Percentiles rank a stretch among this genome's conserved stretches.
Evolutionary conservation across 805 yeast genomes (phyloP).

Genomic region (Deakozyma indianensis): DNA sequence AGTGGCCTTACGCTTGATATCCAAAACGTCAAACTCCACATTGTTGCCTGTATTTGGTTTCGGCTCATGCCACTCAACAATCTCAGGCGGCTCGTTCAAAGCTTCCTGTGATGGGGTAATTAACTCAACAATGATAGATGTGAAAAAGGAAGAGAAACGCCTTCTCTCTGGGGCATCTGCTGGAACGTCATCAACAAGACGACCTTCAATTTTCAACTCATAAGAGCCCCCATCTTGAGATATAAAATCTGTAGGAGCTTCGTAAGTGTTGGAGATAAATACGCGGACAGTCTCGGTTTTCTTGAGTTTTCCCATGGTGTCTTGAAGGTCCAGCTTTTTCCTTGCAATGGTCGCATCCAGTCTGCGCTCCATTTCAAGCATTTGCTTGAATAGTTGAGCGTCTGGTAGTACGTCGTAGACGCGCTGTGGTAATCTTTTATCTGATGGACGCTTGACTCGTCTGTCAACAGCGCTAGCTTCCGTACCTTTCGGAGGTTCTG

Average conservation of each 20-base stretch:
- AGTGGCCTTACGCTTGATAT: constrained; percentile 66
- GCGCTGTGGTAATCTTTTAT: constrained; percentile 33
- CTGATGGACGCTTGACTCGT: constrained; percentile 30
- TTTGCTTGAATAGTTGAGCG: constrained; percentile 52
- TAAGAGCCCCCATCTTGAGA: constrained; percentile 9
- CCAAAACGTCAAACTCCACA: constrained; percentile 75
- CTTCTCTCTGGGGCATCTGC: constrained; percentile 35
- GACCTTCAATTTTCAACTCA: constrained; percentile 67
- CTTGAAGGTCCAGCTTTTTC: constrained; percentile 76
- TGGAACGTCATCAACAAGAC: constrained; percentile 43
- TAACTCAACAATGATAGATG: constrained; percentile 75
- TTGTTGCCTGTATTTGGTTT: constrained; percentile 19
- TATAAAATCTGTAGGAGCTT: constrained; percentile 39
- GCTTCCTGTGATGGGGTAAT: constrained; percentile 17
- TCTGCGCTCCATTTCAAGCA: constrained; percentile 68
- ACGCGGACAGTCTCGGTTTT: constrained; percentile 54
- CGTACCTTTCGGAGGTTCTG: background rate
- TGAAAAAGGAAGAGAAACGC: constrained; percentile 65
- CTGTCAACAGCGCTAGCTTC: constrained; percentile 8
- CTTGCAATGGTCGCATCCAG: constrained; percentile 72
- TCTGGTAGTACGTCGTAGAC: constrained; percentile 44
- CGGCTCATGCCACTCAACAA: constrained; percentile 87
- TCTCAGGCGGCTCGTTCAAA: constrained; percentile 10
- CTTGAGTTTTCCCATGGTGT: constrained; percentile 35
- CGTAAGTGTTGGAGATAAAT: constrained; percentile 66